Base-by-base conservation (phyloP, 2,329 filamentous ascomycete species). In the Fusarium sp. region DNA sequence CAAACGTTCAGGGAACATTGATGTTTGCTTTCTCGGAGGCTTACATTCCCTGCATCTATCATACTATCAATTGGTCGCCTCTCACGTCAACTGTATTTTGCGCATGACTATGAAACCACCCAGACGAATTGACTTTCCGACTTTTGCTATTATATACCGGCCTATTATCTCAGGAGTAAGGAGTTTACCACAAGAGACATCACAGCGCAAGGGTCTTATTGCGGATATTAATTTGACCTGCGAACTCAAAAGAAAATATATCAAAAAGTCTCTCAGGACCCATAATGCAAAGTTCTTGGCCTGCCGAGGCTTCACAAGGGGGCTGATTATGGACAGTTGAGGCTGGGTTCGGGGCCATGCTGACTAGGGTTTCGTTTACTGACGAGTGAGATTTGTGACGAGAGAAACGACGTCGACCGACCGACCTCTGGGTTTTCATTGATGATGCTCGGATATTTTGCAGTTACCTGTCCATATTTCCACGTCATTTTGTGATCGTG, bases 81-180 rank as follows among this genome's bases (percentile, higher is more conserved):
- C 70, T 47, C 62, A 69, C 57, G 46, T 70, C 68, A 72, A 63
- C 36, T 54, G 55, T 36, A 42, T 51, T 61, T 62, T 49, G 51
- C 44, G 30, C 36, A 72, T 67, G 57, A 37, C 49, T 63, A 41
- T 41, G 41, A 37, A 53, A 37, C 62, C 50, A 34, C 30, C 31
- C 38, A 52, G 36, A 38, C 40, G 53, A 52, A 67, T 66, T 64
- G 57, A 40, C 46, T 53, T 62, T 67, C 57, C 34, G 23, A 62
- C 49, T 50, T 52, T 30, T 57, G 20, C 26, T 34, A 34, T 57
- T 57, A n/a, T 55, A 31, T 44, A 55, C n/a, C 33, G 44, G 50
- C 30, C 26, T 30, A 34, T 36, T 15, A 44, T 63, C 42, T 63
- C 37, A 23, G 15, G 26, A 38, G 40, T 30, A 26, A 18, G 42